A percentile compares a stretch with the other conserved stretches of the same genome.
phyloP scores from a whole-genome alignment of 2,329 filamentous ascomycete species.

The Fusarium guadeloupense region DNA sequence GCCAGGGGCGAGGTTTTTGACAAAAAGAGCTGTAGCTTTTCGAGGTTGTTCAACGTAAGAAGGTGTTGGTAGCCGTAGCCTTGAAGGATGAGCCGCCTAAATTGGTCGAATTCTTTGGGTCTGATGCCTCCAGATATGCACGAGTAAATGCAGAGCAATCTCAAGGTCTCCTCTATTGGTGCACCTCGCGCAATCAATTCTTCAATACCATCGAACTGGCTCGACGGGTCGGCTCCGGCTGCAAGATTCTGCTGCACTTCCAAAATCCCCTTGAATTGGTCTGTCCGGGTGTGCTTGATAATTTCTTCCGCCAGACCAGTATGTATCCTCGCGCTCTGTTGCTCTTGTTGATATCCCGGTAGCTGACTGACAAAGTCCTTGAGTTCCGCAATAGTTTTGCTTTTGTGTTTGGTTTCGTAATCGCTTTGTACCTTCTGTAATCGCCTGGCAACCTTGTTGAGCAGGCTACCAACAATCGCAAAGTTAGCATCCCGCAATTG shows the following conservation, averaged over 20 bases:
- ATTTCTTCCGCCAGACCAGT: slow-evolving; percentile 94
- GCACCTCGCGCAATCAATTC: slow-evolving; percentile 92
- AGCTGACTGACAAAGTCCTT: slow-evolving; percentile 95
- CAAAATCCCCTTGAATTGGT: slow-evolving; percentile 85
- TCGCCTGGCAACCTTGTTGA: slow-evolving; percentile 90
- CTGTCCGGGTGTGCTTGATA: slow-evolving; percentile 88
- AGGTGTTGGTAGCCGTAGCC: slow-evolving; percentile 96
- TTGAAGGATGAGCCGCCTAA: slow-evolving; percentile 87
- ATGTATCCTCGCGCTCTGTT: slow-evolving; percentile 90
- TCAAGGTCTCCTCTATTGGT: slow-evolving; percentile 81
- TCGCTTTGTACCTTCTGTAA: slow-evolving; percentile 84
- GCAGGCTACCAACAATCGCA: slow-evolving; percentile 85
- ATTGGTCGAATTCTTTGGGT: slow-evolving; percentile 86
- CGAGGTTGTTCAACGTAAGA: slow-evolving; percentile 85
- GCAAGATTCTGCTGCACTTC: slow-evolving; percentile 97
- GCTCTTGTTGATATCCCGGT: slow-evolving; percentile 90
- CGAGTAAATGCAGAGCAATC: slow-evolving; percentile 90
- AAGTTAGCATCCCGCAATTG: slow-evolving; percentile 94
- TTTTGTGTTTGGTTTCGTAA: slow-evolving; percentile 88
- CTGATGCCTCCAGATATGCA: slow-evolving; percentile 90
- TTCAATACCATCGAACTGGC: slow-evolving; percentile 89
- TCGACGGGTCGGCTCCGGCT: slow-evolving; percentile 86
- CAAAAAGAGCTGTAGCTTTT: slow-evolving; percentile 87
- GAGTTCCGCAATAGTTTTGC: slow-evolving; percentile 89
- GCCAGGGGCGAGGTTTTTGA: slow-evolving; percentile 79